Conservation (phyloP, 805 yeast genomes). For the Candida easanensis region DNA sequence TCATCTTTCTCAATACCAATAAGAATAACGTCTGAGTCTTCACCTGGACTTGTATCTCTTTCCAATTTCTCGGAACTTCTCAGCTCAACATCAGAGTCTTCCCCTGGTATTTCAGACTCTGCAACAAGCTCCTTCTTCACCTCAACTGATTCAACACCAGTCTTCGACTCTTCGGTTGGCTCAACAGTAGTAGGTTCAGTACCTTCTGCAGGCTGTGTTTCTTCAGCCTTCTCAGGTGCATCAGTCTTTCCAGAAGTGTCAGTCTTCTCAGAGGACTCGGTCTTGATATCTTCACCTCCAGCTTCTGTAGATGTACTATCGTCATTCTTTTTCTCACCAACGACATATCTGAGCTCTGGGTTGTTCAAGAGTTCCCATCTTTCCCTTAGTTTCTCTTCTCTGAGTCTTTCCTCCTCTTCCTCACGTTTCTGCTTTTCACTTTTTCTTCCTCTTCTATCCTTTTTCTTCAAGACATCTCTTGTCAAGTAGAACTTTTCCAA, state of each 20-base stretch:
- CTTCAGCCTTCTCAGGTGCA: too few species aligned
- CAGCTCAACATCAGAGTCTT: neutral
- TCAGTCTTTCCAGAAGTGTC: too few species aligned
- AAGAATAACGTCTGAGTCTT: neutral
- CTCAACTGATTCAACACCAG: neutral
- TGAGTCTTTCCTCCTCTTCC: constrained; percentile 36
- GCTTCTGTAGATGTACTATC: neutral
- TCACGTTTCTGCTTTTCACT: constrained; percentile 40
- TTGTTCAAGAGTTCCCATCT: constrained; percentile 24
- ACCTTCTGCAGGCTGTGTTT: too few species aligned
- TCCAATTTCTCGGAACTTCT: too few species aligned
- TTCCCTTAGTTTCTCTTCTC: constrained; percentile 29
- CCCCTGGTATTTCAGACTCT: neutral
- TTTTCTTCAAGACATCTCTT: constrained; percentile 38
- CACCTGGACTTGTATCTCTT: neutral
- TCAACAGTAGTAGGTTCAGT: too few species aligned
- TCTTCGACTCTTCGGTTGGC: too few species aligned
- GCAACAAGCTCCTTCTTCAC: neutral
- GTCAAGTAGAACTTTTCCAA: constrained; percentile 40
- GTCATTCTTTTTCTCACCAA: neutral
- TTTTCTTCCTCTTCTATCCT: constrained; percentile 42
- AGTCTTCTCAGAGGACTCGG: neutral
- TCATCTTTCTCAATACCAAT: neutral
- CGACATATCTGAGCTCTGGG: constrained; percentile 11
- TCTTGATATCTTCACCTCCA: neutral